Percentiles rank a stretch among this genome's conserved stretches.
phyloP scores from a whole-genome alignment of 768 basidiomycete species.

The Russula emetica region DNA sequence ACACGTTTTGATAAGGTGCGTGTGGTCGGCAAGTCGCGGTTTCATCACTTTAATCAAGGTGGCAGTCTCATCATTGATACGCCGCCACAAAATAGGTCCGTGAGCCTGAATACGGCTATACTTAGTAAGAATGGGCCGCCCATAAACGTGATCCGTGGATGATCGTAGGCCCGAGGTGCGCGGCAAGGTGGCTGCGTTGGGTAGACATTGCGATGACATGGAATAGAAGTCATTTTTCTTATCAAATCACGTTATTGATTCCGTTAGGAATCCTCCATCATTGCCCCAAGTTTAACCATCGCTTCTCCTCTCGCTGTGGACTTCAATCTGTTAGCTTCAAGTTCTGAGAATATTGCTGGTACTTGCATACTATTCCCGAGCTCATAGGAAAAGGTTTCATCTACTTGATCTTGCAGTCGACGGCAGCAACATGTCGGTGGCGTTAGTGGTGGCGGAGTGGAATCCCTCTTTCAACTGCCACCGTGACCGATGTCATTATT shows the following conservation, averaged over 20 bases:
- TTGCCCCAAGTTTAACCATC: background rate
- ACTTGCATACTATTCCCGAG: background rate
- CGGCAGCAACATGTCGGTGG: no score
- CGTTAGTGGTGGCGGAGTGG: background rate
- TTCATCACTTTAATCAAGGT: background rate
- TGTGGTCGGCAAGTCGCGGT: conserved; percentile 6
- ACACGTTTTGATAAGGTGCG: background rate
- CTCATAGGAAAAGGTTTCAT: background rate
- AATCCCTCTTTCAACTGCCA: background rate
- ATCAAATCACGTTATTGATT: conserved; percentile 2
- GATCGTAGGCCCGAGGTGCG: conserved; percentile 6
- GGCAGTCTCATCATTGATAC: background rate
- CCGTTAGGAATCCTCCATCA: background rate
- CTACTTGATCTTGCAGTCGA: no score
- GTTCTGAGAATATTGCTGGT: background rate
- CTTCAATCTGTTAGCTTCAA: background rate
- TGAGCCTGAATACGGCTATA: background rate
- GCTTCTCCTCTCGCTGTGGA: background rate
- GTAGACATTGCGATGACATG: background rate
- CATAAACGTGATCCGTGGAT: conserved; percentile 4
- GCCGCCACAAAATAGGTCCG: background rate
- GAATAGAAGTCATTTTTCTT: background rate
- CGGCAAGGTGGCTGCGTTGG: background rate
- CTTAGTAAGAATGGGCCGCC: conserved; percentile 1
- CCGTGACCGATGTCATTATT: no score